Evolutionary conservation across 768 basidiomycete genomes (phyloP), one percentile per base, ranked within the genome.

Genomic region (Brasilioporus rufonigricans): DNA sequence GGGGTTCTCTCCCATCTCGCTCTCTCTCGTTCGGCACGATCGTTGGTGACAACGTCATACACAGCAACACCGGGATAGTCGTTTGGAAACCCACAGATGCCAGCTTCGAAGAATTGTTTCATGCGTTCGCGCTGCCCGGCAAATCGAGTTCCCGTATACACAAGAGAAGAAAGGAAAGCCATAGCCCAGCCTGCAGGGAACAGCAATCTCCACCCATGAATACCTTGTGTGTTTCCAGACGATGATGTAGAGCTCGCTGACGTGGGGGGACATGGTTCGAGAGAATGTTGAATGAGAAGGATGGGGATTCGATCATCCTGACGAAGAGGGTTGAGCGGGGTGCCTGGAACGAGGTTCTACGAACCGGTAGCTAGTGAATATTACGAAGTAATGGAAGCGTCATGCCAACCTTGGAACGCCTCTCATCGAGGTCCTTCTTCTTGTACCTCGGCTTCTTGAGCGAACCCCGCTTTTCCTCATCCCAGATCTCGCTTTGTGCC

Each of bases 161-260:
- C 78, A 47, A 99, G 80, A 3, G 94, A 95, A 38, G 78, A 79
- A 58, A 91, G 84, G 73, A 98, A 93, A 1, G 94, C 79, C 87
- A 93, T 96, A 0, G 82, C 80, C 93, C 94, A 98, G 13, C 92
- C 93, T 1, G 83, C 76, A 4, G 96, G 96, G 31, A 96, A 68
- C 44, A 97, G 76, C 10, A 99, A 73, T 9, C 86, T 93, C 88
- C 91, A 97, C 36, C 95, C 94, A 62, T 93, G 85, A 29, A 93
- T 73, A 1, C 78, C 74, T 59, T 76, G 74, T 11, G 64, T 68
- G 2, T 45, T 53, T 40, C 71, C 68, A 16, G 69, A 62, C 35
- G 55, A 56, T 9, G 66, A 61, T 16, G 62, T 55, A 38, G 53
- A 55, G 16, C 19, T 5, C 1, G 56, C 26, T 53, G 65, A 45